Base-by-base conservation (phyloP, 2,329 filamentous ascomycete species). In the Metarhizium robertsii region DNA sequence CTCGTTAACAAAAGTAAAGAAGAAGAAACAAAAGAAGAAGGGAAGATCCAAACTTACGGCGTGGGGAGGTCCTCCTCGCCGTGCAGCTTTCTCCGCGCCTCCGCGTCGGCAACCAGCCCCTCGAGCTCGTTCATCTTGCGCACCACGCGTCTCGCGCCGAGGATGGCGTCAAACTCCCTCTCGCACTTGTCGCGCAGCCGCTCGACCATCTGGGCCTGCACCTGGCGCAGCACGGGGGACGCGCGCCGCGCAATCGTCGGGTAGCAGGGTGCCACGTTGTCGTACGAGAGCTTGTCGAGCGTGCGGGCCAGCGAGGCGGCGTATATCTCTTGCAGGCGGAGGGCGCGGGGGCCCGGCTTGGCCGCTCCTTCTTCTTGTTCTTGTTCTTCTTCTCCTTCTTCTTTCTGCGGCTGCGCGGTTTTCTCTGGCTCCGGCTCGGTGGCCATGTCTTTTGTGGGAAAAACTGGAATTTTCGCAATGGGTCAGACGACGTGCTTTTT, bases 251-350 rank as follows among this genome's bases (percentile, higher is more conserved):
- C 76, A n/a, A 85, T 73, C 20, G 78, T 82, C 47, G 83, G 83
- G 66, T 83, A 86, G 69, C 83, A 86, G 2, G 77, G 72, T 2
- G 77, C 77, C 61, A 86, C 79, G 65, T 81, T 81, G 51, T 78
- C 73, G 71, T 76, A 81, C 59, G 71, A 75, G 54, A 85, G 73
- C 64, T 79, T 78, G 60, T 67, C 71, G 36, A 86, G 74, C 2
- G 83, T 84, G 61, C 76, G 76, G 49, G 68, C 61, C 29, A 85
- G 75, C 32, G 76, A 76, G 56, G 73, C 69, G 54, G 73, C 71
- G 65, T 83, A 84, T 38, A 84, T 71, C 54, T 76, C 71, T 53
- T 77, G 75, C 56, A 86, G 75, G 48, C 78, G 75, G 32, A 71
- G 62, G 2, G 83, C 83, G 61, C 83, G 80, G 2, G 78, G 78